Base-by-base conservation (phyloP, 257 asterid species). In the Craterostigma plantagineum region DNA sequence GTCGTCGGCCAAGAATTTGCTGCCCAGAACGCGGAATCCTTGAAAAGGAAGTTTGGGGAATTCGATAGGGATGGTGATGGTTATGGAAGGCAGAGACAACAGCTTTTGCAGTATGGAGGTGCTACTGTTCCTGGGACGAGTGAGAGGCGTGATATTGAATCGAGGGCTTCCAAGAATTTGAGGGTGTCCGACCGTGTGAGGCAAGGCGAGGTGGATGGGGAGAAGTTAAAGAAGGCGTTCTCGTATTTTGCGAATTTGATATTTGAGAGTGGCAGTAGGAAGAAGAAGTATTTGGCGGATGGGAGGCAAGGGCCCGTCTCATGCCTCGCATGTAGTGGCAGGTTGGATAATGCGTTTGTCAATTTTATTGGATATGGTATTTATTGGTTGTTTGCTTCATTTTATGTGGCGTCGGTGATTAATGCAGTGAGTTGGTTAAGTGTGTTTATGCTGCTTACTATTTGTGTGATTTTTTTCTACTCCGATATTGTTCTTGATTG, bases 61-160 rank as follows among this genome's bases (percentile, higher is more conserved):
- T 81, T 76, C 30, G 91, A 79, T 48, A 71, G 71, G 61, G 79
- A 51, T 45, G 75, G 58, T 23, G 86, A 81, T 64, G 91, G 75
- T 49, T 70, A 70, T 53, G 94, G 75, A 62, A 82, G 95, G 71
- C 92, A 78, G 62, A 76, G 92, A 53, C 84, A 73, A 47, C 92
- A 86, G 71, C 76, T 76, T 60, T 68, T 86, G 72, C 91, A 81
- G 68, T 80, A 76, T 54, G 94, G 95, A 9, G 81, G 57, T 58
- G 78, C 47, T 11, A 69, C 57, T 34, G 75, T 73, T 14, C 69
- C 77, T 1, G 82, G 85, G 18, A 52, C 74, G 0, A 71, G 80
- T 55, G 52, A 65, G 42, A 62, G 75, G 38, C 68, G 66, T 46
- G 77, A 65, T 10, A 84, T 56, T 51, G 86, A 72, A 44, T 34